A percentile compares a stretch with the other conserved stretches of the same genome.
Conservation (phyloP, 768 basidiomycete species). For the Pleurotus djamor region DNA sequence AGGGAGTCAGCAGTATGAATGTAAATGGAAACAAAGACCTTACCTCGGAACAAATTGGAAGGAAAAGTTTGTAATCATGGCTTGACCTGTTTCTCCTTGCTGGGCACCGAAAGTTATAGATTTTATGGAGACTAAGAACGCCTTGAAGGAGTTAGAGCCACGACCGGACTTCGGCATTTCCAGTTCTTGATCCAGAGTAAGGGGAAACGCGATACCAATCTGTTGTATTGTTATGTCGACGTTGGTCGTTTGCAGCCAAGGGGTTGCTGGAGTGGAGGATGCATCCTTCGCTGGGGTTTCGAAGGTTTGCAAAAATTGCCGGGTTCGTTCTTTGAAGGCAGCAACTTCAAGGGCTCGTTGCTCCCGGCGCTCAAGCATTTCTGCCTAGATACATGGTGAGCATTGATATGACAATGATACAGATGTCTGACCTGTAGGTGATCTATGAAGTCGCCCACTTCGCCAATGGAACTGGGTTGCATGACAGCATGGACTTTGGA, state of each 20-base stretch:
- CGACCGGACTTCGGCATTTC: constrained; percentile 41
- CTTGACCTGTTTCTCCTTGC: constrained; percentile 77
- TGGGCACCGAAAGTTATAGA: constrained; percentile 71
- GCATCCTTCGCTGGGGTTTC: constrained; percentile 56
- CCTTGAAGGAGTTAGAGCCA: constrained; percentile 53
- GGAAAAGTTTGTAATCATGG: constrained; percentile 67
- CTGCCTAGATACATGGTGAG: constrained; percentile 43
- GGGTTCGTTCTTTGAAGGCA: constrained; percentile 82
- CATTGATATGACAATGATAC: not conserved
- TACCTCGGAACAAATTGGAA: constrained; percentile 86
- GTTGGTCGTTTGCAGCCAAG: constrained; percentile 57
- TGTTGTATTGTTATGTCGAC: constrained; percentile 57
- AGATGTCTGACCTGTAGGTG: constrained; percentile 63
- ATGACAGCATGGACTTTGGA: constrained; percentile 89
- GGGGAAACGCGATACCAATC: constrained; percentile 89
- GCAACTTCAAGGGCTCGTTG: constrained; percentile 76
- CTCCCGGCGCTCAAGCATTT: constrained; percentile 71
- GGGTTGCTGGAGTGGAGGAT: constrained; percentile 28
- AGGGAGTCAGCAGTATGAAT: constrained; percentile 11
- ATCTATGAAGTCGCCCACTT: constrained; percentile 87
- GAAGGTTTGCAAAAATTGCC: constrained; percentile 69
- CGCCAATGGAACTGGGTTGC: constrained; percentile 91
- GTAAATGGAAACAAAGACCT: constrained; percentile 17
- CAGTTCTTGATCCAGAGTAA: constrained; percentile 61
- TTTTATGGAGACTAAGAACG: constrained; percentile 84